Conservation (phyloP, 2,329 filamentous ascomycete genomes). For the Cladosporium sp. region DNA sequence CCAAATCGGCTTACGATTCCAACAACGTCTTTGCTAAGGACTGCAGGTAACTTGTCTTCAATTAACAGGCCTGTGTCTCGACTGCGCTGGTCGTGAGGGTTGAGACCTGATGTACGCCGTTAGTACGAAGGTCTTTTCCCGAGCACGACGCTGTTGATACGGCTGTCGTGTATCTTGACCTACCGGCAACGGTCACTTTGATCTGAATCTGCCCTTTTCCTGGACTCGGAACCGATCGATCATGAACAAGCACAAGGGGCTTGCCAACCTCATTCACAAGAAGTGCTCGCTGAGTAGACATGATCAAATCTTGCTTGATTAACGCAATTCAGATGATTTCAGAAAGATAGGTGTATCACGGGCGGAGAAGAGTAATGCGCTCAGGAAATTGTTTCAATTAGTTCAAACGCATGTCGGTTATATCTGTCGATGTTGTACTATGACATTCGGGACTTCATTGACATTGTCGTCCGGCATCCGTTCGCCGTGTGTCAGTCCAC, state of each 20-base stretch:
- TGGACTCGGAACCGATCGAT: not conserved
- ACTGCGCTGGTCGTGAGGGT: constrained; percentile 4
- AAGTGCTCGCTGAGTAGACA: constrained; percentile 1
- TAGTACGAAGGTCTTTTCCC: not conserved
- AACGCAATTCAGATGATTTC: no score
- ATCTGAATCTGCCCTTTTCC: not conserved
- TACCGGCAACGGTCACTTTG: constrained; percentile 5
- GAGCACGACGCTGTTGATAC: no score
- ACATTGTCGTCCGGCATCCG: no score
- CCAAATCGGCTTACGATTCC: not conserved
- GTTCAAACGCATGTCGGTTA: no score
- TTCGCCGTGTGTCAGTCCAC: no score
- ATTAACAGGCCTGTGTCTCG: constrained; percentile 1
- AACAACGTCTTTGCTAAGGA: constrained; percentile 6
- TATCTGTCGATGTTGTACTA: no score
- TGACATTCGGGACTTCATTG: no score
- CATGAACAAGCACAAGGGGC: constrained; percentile 1
- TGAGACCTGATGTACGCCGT: not conserved
- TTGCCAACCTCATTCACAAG: constrained; percentile 3
- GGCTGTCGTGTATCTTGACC: not conserved
- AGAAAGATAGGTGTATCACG: no score
- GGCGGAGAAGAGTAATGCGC: no score
- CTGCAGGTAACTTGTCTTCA: not conserved
- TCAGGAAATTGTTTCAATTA: no score
- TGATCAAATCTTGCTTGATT: not conserved